Conservation (phyloP, 163 green algal species). For the Coccomyxa subellipsoidea region DNA sequence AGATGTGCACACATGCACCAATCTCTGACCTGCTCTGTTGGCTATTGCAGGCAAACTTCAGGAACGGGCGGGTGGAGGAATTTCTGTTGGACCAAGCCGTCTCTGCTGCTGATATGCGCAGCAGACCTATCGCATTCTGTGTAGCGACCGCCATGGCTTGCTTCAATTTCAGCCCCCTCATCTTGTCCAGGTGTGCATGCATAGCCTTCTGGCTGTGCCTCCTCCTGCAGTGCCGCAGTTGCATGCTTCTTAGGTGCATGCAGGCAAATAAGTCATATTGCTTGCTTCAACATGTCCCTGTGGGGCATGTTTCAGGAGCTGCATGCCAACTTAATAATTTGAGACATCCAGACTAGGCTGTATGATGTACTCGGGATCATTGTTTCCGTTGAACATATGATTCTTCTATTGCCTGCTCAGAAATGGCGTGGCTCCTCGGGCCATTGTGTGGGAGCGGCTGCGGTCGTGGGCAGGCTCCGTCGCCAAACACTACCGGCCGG, state of each 20-base stretch:
- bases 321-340: too few species aligned
- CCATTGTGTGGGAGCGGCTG: constrained; percentile 24
- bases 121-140: constrained; percentile 27
- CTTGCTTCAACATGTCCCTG: too few species aligned
- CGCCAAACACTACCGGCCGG: constrained; percentile 8
- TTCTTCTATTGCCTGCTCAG: too few species aligned
- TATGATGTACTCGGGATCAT: not conserved
- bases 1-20: too few species aligned
- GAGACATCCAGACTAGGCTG: not conserved
- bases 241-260: too few species aligned
- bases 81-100: constrained; percentile 53
- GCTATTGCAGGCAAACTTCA: constrained; percentile 45
- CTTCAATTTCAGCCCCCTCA: constrained; percentile 55
- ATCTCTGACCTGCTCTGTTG: too few species aligned
- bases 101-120: constrained; percentile 35
- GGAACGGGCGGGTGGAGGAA: constrained; percentile 65
- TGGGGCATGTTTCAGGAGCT: too few species aligned
- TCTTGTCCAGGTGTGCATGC: not conserved
- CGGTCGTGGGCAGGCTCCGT: constrained; percentile 11
- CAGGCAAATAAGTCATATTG: too few species aligned
- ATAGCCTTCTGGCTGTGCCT: not conserved
- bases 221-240: too few species aligned
- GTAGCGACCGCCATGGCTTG: constrained; percentile 53
- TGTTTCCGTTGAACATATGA: not conserved
- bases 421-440: not conserved